phyloP scores from a whole-genome alignment of 257 asterid species.

The Jacaranda copaia region DNA sequence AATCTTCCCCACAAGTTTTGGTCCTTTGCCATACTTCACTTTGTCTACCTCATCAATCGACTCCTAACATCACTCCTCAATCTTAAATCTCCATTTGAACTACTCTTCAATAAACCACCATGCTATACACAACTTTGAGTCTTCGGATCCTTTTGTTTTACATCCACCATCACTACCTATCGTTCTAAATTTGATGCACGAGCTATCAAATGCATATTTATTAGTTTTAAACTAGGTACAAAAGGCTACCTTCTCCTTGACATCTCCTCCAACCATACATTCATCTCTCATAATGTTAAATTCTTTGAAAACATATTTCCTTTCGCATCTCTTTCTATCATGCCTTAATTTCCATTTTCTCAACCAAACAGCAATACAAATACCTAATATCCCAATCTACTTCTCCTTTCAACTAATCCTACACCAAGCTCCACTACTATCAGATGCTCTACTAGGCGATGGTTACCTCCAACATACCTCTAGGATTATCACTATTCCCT shows the following conservation, averaged over 20 bases:
- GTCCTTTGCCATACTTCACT: too few species aligned
- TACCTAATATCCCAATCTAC: not conserved
- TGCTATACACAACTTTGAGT: too few species aligned
- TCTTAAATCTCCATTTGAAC: too few species aligned
- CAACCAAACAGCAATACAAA: not conserved
- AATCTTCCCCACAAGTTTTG: too few species aligned
- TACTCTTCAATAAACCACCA: too few species aligned
- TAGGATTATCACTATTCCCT: not conserved
- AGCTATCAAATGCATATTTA: not conserved
- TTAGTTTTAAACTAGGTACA: not conserved
- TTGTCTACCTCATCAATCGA: too few species aligned
- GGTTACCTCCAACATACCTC: not conserved
- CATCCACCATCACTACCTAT: not conserved
- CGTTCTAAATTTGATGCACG: not conserved
- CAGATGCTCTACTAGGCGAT: not conserved
- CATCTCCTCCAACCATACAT: not conserved
- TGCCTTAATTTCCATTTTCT: not conserved
- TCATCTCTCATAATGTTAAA: not conserved
- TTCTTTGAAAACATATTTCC: not conserved
- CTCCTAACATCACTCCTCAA: too few species aligned
- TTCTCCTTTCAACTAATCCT: not conserved
- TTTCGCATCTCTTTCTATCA: not conserved
- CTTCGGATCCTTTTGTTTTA: too few species aligned
- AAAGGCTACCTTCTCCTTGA: not conserved
- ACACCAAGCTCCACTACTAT: not conserved